These are phyloP conservation scores for Quercus aquifolioides DNA, from an alignment of 306 rosid genomes.

Conservation along the genomic window DNA sequence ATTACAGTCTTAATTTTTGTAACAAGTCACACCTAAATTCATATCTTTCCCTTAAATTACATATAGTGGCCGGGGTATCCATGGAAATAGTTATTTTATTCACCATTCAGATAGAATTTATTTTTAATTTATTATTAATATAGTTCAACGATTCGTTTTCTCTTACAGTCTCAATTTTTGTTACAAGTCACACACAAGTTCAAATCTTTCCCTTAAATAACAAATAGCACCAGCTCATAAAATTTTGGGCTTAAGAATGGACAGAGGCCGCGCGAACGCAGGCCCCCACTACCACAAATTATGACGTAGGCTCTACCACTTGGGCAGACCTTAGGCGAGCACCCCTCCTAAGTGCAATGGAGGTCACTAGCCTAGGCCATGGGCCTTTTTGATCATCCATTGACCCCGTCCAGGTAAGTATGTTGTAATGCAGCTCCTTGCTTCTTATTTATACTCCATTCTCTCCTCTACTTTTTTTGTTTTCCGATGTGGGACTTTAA, in stretches of 20 bases:
- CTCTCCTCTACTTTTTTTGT: rapidly evolving
- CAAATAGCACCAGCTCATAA: too few species aligned
- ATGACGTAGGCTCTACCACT: constrained; percentile 65
- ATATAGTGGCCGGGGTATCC: rapidly evolving
- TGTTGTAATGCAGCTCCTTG: rapidly evolving
- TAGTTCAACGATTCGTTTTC: too few species aligned
- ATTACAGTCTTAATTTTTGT: too few species aligned
- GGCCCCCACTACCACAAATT: constrained; percentile 65
- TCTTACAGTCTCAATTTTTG: too few species aligned
- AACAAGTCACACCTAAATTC: too few species aligned
- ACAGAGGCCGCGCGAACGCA: constrained; percentile 79
- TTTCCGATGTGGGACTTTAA: constrained; percentile 4
- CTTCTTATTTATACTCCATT: not conserved
- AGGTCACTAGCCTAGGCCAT: constrained; percentile 46
- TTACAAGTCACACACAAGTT: too few species aligned
- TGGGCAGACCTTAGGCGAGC: constrained; percentile 53
- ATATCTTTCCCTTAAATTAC: too few species aligned
- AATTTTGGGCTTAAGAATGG: not conserved
- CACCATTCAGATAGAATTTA: too few species aligned
- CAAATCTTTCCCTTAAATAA: too few species aligned
- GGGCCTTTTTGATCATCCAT: constrained; percentile 44
- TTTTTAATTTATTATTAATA: too few species aligned
- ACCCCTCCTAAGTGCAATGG: constrained; percentile 67
- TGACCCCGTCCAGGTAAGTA: constrained; percentile 67
- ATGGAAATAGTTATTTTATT: too few species aligned